Conservation (phyloP, 257 asterid genomes). For the Petrea volubilis region DNA sequence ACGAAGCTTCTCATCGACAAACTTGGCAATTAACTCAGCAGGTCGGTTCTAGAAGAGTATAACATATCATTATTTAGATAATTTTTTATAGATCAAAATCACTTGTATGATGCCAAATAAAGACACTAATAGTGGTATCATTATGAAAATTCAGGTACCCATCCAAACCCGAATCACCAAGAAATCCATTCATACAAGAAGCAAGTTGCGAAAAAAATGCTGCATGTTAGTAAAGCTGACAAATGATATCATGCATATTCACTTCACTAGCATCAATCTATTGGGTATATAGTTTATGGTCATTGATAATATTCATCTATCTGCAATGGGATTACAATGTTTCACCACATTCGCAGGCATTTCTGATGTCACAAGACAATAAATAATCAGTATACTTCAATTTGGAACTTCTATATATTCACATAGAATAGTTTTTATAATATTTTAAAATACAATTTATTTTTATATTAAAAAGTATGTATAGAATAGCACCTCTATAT, state of each 20-base stretch:
- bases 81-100: not conserved
- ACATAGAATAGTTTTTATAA: not conserved
- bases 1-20: conserved; percentile 96
- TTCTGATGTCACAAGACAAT: not conserved
- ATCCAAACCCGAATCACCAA: conserved; percentile 3
- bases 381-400: not conserved
- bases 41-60: conserved; percentile 73
- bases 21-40: conserved; percentile 96
- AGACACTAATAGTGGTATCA: not conserved
- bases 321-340: not conserved
- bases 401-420: not conserved
- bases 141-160: not conserved
- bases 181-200: too few relatives aligned
- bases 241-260: not conserved
- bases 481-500: too few relatives aligned
- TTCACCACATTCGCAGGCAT: not conserved
- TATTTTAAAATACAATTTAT: too few relatives aligned
- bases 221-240: not conserved
- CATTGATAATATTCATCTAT: not conserved
- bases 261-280: not conserved
- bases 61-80: conserved; percentile 7
- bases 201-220: not conserved
- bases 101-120: not conserved
- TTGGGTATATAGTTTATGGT: not conserved
- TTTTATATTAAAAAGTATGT: too few relatives aligned